These are phyloP conservation scores for Camelina sativa DNA, from an alignment of 345 rosid genomes.

Conservation along the genomic window DNA sequence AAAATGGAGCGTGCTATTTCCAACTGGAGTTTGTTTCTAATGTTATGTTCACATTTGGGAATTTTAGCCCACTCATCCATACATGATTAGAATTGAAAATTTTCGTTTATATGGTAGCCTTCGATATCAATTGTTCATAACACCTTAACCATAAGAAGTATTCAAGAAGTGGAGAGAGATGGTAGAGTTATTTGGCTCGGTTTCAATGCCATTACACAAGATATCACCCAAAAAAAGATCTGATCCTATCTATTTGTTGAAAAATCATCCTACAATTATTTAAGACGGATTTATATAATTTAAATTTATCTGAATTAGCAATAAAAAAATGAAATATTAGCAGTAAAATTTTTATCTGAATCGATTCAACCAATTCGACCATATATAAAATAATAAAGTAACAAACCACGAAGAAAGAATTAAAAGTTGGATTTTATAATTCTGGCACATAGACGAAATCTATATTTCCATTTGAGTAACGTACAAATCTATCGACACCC, in stretches of 20 bases:
- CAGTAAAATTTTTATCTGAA: neutral
- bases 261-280: neutral
- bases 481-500: neutral
- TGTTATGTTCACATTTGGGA: too few relatives aligned
- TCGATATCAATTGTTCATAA: too few relatives aligned
- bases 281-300: neutral
- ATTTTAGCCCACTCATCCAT: too few relatives aligned
- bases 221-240: too few relatives aligned
- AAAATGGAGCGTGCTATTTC: too few relatives aligned
- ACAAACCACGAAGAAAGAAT: neutral
- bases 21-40: too few relatives aligned
- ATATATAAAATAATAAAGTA: neutral
- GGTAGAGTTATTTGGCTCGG: too few relatives aligned
- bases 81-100: too few relatives aligned
- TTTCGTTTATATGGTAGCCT: neutral
- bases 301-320: neutral
- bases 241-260: too few relatives aligned
- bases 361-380: neutral
- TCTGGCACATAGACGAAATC: neutral
- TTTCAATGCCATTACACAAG: too few relatives aligned
- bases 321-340: neutral
- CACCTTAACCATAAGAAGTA: too few relatives aligned
- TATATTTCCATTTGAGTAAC: conserved; percentile 27
- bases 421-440: neutral
- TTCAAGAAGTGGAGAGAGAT: too few relatives aligned